phyloP scores from a whole-genome alignment of 331 rosid species.

The Spiraea crenata region DNA sequence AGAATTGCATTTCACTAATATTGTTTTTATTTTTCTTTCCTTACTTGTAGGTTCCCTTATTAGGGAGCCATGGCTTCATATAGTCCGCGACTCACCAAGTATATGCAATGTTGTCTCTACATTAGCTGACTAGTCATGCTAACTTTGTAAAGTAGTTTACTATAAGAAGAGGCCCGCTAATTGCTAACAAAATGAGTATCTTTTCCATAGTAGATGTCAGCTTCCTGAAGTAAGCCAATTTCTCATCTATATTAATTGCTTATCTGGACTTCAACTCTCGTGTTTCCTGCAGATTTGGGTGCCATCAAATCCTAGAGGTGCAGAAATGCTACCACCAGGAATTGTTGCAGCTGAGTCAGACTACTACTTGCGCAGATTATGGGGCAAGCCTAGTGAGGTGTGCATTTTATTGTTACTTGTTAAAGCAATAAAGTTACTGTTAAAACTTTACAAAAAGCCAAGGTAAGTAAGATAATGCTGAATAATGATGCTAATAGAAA shows the following conservation, averaged over 20 bases:
- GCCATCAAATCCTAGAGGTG: conserved; percentile 91
- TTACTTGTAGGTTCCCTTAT: not conserved
- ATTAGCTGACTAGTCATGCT: not conserved
- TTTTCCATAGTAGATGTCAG: not conserved
- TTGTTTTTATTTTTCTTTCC: not conserved
- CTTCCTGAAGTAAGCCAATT: not conserved
- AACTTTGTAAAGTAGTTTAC: not conserved
- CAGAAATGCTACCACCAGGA: conserved; percentile 82
- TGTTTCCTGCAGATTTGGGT: conserved; percentile 75
- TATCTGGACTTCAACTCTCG: conserved; percentile 12
- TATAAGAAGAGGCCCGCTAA: not conserved
- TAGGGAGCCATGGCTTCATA: not conserved
- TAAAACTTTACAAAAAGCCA: not conserved
- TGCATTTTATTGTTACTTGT: conserved; percentile 21
- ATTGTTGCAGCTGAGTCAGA: conserved; percentile 73
- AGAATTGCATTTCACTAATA: not conserved
- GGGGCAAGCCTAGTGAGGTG: conserved; percentile 93
- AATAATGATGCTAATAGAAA: not conserved
- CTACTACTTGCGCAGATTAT: conserved; percentile 67
- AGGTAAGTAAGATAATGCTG: not conserved
- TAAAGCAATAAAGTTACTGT: not conserved
- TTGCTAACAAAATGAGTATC: conserved; percentile 1
- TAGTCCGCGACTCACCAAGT: not conserved
- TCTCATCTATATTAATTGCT: not conserved
- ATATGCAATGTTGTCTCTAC: not conserved